Evolutionary conservation across 2,329 filamentous ascomycete genomes (phyloP).

Genomic region (Talaromyces sp.): DNA sequence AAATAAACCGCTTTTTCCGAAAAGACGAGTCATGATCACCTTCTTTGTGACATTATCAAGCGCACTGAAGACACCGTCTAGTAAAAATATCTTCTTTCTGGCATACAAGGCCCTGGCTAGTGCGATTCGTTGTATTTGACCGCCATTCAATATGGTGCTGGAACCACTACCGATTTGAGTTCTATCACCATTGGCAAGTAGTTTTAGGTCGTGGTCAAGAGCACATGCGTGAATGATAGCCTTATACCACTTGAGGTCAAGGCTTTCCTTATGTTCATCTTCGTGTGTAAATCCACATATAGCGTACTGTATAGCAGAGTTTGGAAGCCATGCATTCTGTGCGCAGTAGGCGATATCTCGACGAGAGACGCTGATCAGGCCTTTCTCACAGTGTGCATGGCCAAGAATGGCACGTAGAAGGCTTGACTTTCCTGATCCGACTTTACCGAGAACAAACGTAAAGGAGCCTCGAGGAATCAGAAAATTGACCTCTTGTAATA

Average conservation of each 20-base stretch:
- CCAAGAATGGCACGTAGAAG: constrained; percentile 46
- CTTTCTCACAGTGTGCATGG: constrained; percentile 36
- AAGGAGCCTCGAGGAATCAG: constrained; percentile 42
- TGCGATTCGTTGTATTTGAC: constrained; percentile 51
- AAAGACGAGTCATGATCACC: constrained; percentile 10
- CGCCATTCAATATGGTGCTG: constrained; percentile 51
- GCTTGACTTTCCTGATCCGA: constrained; percentile 53
- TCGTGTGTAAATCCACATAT: constrained; percentile 23
- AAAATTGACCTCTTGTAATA: constrained; percentile 42
- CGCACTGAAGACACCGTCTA: constrained; percentile 18
- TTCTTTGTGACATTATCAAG: constrained; percentile 15
- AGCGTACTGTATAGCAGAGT: constrained; percentile 31
- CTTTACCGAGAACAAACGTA: constrained; percentile 49
- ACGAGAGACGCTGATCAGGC: constrained; percentile 24
- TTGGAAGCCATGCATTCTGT: constrained; percentile 30
- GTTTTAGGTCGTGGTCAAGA: constrained; percentile 38
- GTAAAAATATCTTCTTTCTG: constrained; percentile 17
- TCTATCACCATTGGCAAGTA: constrained; percentile 39
- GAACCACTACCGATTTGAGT: constrained; percentile 49
- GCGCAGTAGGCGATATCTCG: constrained; percentile 37
- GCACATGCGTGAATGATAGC: constrained; percentile 28
- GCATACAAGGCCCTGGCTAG: constrained; percentile 51
- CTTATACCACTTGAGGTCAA: constrained; percentile 29
- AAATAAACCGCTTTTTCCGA: constrained; percentile 13
- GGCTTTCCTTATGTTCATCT: constrained; percentile 5